A percentile compares a stretch with the other conserved stretches of the same genome.
phyloP scores from a whole-genome alignment of 495 filamentous ascomycete genomes.

The Aspergillus bridgeri region DNA sequence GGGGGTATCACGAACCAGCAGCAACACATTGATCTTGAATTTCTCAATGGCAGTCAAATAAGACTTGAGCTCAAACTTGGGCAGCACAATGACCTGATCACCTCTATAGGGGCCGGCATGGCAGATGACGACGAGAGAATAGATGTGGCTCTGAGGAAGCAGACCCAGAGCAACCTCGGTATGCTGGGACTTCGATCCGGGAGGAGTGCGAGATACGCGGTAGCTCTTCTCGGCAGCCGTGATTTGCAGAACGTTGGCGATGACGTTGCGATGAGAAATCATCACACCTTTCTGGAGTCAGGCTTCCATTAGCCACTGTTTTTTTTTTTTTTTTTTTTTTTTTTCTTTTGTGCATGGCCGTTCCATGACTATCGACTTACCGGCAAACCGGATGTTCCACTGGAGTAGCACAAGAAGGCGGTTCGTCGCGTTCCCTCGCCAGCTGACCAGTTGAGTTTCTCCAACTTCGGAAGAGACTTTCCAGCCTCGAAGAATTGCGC shows the following conservation, averaged over 20 bases:
- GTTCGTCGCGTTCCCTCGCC: slow-evolving; percentile 73
- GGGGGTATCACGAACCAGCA: slow-evolving; percentile 48
- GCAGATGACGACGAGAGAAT: slow-evolving; percentile 73
- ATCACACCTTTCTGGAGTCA: slow-evolving; percentile 79
- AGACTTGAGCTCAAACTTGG: slow-evolving; percentile 72
- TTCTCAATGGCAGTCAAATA: slow-evolving; percentile 66
- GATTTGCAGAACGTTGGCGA: slow-evolving; percentile 74
- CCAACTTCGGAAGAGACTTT: slow-evolving; percentile 56
- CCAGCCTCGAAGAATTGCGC: slow-evolving; percentile 66
- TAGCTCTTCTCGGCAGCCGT: slow-evolving; percentile 49
- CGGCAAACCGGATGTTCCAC: slow-evolving; percentile 82
- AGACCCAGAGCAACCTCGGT: slow-evolving; percentile 69
- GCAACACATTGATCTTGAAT: slow-evolving; percentile 68
- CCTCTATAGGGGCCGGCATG: slow-evolving; percentile 69
- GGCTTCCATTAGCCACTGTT: neutral
- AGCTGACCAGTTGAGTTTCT: slow-evolving; percentile 63
- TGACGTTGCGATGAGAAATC: slow-evolving; percentile 87
- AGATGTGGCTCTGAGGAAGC: slow-evolving; percentile 84
- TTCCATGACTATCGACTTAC: slow-evolving; percentile 52
- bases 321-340: neutral
- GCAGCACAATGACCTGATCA: slow-evolving; percentile 74
- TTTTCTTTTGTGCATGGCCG: neutral
- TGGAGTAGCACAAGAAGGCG: slow-evolving; percentile 87
- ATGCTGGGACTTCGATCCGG: slow-evolving; percentile 30
- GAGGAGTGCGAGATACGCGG: slow-evolving; percentile 35